Base-by-base conservation (phyloP, 1,284 basidiomycete genomes). In the Taiwanofungus camphoratus region DNA sequence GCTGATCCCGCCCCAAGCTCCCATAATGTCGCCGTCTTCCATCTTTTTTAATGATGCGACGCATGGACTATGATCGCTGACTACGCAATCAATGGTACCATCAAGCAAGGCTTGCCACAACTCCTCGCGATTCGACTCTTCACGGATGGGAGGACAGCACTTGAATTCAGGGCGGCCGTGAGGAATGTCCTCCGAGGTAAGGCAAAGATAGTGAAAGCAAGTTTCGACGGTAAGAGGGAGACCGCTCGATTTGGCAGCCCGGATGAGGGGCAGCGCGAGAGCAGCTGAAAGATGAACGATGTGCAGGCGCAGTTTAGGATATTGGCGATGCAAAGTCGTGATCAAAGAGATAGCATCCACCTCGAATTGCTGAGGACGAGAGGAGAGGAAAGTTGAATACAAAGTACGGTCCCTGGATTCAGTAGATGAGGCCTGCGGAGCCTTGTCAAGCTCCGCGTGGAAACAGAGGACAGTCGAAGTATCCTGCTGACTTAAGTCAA, bases 1-100 rank as follows among this genome's bases (percentile, higher is more conserved):
- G 46, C 83, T 86, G 49, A 96, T 89, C 0, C 93, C 93, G 41
- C 93, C 93, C 93, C 93, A 96, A 0, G 93, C 91, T 16, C 70
- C 63, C 83, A 94, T 87, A 50, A 95, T 74, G 56, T 92, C 76
- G 1, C 89, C 85, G 33, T 77, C 71, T 18, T 85, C 81, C n/a
- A 90, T 61, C 48, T 76, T 76, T 68, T 96, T 97, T 48, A 96
- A 67, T 55, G 85, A 79, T 21, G 77, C 71, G 9, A 87, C 74
- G 63, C 92, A 96, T 9, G 93, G 93, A 53, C 88, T 92, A 61
- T 97, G 93, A 66, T 96, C 93, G 39, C 89, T 92, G 12, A 96
- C 92, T 42, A 96, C 79, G 57, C 77, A 92, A 62, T 94, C 87
- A 53, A 97, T 92, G 27, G 81, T 73, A 2, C 88, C 91, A 40